Evolutionary conservation across 2,329 filamentous ascomycete genomes (phyloP), one percentile per base, ranked within the genome.

Genomic region (Penicillium griseofulvum): DNA sequence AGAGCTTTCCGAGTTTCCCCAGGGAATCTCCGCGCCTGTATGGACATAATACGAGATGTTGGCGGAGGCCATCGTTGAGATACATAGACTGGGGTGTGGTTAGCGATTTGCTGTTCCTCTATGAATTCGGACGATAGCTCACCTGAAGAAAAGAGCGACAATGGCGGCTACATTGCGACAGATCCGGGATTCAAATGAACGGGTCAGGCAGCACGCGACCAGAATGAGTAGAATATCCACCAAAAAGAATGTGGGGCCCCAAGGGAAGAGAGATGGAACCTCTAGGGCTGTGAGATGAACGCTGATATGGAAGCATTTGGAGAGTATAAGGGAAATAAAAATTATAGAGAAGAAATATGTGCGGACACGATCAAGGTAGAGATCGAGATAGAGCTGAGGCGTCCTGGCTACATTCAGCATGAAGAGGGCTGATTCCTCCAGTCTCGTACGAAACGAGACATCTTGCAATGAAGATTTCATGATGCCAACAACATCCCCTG

Each of bases 11-110:
- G 52, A 41, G 42, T 62, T 54, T 7, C 58, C 57, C 65, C 64
- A 67, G 38, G 61, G 57, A 9, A 67, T 65, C 49, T 67, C 65
- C 12, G 43, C 44, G 10, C 65, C 65, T 7, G 50, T 63, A n/a
- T 54, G 50, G 16, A 60, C 26, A 11, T 59, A 65, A 42, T 62
- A 61, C 11, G 63, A 61, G 48, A 62, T 62, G 17, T 63, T 66
- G 33, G 63, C 58, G 10, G 62, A 42, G 11, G 50, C 42, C 55
- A 65, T 60, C 1, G 24, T 38, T 2, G 63, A 65, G 14, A 59
- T 39, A 31, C 39, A 45, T 12, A 62, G 8, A 36, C 61, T 62
- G 11, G 29, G 24, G 11, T 9, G 1, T 7, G 11, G 14, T 57
- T 52, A 61, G 54, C 45, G 28, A 49, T 41, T 44, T n/a, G 16